These are phyloP conservation scores for Fonsecaea pedrosoi DNA, from an alignment of 2,329 filamentous ascomycete species.

Conservation along the genomic window DNA sequence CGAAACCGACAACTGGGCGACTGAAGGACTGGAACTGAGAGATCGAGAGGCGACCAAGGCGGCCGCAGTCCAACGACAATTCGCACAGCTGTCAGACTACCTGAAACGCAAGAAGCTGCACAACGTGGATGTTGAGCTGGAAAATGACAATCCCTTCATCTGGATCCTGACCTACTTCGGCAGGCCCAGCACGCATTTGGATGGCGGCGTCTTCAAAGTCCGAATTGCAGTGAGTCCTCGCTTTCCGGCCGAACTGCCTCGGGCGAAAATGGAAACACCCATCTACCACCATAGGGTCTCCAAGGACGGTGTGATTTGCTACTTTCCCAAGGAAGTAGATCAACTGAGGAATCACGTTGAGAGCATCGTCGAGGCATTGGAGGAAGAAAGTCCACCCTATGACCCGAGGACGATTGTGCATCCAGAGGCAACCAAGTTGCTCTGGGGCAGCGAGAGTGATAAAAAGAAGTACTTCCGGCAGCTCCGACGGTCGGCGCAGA, in stretches of 20 bases:
- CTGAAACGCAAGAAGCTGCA: slow-evolving; percentile 73
- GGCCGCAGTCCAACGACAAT: slow-evolving; percentile 82
- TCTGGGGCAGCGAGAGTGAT: slow-evolving; percentile 80
- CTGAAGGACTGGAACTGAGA: slow-evolving; percentile 68
- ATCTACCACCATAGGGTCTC: slow-evolving; percentile 91
- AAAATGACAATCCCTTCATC: slow-evolving; percentile 83
- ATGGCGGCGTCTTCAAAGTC: slow-evolving; percentile 87
- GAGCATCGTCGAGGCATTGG: slow-evolving; percentile 79
- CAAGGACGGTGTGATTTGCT: slow-evolving; percentile 80
- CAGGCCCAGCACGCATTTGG: slow-evolving; percentile 87
- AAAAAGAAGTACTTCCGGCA: slow-evolving; percentile 84
- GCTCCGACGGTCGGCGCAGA: slow-evolving; percentile 52
- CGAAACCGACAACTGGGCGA: slow-evolving; percentile 75
- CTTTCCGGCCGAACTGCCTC: slow-evolving; percentile 88
- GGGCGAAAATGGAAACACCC: slow-evolving; percentile 77
- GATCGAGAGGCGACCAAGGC: slow-evolving; percentile 75
- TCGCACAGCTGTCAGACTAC: slow-evolving; percentile 77
- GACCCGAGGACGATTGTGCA: slow-evolving; percentile 89
- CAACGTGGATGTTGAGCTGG: slow-evolving; percentile 76
- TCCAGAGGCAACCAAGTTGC: slow-evolving; percentile 81
- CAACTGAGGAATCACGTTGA: slow-evolving; percentile 85
- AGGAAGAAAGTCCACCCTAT: slow-evolving; percentile 86
- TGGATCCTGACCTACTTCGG: slow-evolving; percentile 92
- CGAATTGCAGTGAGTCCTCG: slow-evolving; percentile 78
- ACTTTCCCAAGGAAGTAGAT: slow-evolving; percentile 71